Base-by-base conservation (phyloP, 75 land plant species). In the Adiantum capillusveneris region DNA sequence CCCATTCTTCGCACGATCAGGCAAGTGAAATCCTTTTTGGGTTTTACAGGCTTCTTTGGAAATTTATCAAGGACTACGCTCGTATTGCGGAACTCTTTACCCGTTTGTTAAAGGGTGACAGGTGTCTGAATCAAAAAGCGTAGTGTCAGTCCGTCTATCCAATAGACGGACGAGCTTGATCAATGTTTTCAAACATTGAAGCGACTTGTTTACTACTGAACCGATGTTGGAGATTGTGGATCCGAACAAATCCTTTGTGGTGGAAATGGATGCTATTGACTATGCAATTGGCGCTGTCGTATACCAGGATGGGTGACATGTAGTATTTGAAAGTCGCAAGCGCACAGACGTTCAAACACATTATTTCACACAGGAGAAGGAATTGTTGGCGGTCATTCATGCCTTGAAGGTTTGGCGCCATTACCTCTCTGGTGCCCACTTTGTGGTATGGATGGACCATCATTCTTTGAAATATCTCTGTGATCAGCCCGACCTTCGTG, bases 371-470 rank as follows among this genome's bases (percentile, higher is more conserved):
- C 56, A 28, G 0, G 62, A 66, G 25, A 27, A 44, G 12, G 62
- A 66, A 31, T 18, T 25, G 7, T 48, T 66, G 21, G 53, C 41
- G 1, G 57, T 66, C 46, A 22, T 58, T 14, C 57, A 53, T 45
- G 46, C 53, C 0, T 5, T 57, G 13, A 44, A 58, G 16, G 57
- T 44, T 43, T 66, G 37, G 26, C 21, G 52, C 11, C 69, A 66
- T 44, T 66, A 66, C 28, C 21, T 57, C 0, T 34, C 34, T 0
- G 1, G 25, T 9, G 44, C 41, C 21, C 51, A 6, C n/a, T 46
- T 48, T 0, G 34, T 45, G 6, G 44, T 66, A 34, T 30, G 16
- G 25, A 42, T 48, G 0, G 61, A 66, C 20, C 69, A 66, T 37
- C 41, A 53, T 31, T 44, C 62, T 16, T 9, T 65, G 25, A 34